Evolutionary conservation across 352 stramenopile species (phyloP).

Genomic region (Aphanomyces cochlioides): DNA sequence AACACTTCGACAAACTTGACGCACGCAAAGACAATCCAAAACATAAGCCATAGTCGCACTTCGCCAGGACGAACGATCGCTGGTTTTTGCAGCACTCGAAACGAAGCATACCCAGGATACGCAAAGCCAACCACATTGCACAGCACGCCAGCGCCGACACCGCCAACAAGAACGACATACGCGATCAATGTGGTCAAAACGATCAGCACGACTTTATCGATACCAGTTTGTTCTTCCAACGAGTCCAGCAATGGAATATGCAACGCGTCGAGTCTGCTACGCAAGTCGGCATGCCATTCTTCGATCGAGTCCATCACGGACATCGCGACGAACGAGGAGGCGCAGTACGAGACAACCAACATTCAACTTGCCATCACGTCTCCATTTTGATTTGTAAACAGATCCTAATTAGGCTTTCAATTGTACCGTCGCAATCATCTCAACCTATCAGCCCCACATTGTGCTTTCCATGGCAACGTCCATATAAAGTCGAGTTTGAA

Average conservation of each 20-base stretch:
- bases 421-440: too few species aligned
- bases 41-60: slow-evolving; percentile 87
- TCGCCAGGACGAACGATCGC: slow-evolving; percentile 47
- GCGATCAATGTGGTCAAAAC: slow-evolving; percentile 52
- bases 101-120: slow-evolving; percentile 80
- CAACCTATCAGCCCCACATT: too few species aligned
- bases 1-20: slow-evolving; percentile 97
- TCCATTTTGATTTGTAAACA: too few species aligned
- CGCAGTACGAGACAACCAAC: too few species aligned
- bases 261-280: slow-evolving; percentile 84
- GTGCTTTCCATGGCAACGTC: too few species aligned
- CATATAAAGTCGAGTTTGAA: too few species aligned
- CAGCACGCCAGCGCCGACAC: slow-evolving; percentile 81
- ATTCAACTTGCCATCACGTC: too few species aligned
- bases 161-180: slow-evolving; percentile 74
- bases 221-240: slow-evolving; percentile 72
- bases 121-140: slow-evolving; percentile 81
- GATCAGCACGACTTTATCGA: slow-evolving; percentile 88
- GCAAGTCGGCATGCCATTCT: slow-evolving; percentile 76
- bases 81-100: slow-evolving; percentile 73
- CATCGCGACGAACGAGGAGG: too few species aligned
- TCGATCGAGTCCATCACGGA: slow-evolving; percentile 43
- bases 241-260: slow-evolving; percentile 54
- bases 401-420: too few species aligned
- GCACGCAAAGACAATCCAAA: slow-evolving; percentile 97